Percentiles rank a stretch among this genome's conserved stretches.
phyloP scores from a whole-genome alignment of 2,329 filamentous ascomycete genomes.

The Zasmidium angulare region DNA sequence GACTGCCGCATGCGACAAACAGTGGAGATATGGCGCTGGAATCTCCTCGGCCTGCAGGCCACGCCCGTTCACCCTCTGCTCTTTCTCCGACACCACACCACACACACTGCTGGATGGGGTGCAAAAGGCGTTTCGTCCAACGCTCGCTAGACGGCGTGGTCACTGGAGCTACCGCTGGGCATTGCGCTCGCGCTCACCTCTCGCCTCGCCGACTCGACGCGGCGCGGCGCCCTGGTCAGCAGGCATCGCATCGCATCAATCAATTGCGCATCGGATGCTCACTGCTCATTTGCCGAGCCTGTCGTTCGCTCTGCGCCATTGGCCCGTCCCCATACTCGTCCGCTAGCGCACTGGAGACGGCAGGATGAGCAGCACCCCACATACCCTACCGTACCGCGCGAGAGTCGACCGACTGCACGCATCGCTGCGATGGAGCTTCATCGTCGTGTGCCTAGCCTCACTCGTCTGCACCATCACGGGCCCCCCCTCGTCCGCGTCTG shows the following conservation, averaged over 20 bases:
- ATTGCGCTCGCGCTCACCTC: neutral
- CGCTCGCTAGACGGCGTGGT: neutral
- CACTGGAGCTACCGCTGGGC: neutral
- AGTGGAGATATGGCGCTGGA: neutral
- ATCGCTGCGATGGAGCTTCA: neutral
- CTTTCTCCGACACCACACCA: too few species aligned
- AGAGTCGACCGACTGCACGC: neutral
- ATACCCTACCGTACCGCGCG: neutral
- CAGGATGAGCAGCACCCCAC: neutral
- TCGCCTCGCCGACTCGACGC: neutral
- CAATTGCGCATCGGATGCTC: neutral
- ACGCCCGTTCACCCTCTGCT: neutral
- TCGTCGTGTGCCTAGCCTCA: neutral
- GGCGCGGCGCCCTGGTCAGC: too few species aligned
- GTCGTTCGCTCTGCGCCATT: slow-evolving; percentile 16
- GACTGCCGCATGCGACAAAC: too few species aligned
- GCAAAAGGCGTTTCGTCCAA: neutral
- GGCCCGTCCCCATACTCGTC: slow-evolving; percentile 14
- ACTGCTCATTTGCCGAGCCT: slow-evolving; percentile 17
- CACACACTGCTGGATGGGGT: neutral
- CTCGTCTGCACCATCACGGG: neutral
- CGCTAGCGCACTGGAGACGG: slow-evolving; percentile 4
- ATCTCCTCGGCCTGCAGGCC: neutral
- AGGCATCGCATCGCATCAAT: neutral
- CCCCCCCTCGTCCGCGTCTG: neutral